Conservation (phyloP, 345 rosid genomes). For the Tarenaya hassleriana region DNA sequence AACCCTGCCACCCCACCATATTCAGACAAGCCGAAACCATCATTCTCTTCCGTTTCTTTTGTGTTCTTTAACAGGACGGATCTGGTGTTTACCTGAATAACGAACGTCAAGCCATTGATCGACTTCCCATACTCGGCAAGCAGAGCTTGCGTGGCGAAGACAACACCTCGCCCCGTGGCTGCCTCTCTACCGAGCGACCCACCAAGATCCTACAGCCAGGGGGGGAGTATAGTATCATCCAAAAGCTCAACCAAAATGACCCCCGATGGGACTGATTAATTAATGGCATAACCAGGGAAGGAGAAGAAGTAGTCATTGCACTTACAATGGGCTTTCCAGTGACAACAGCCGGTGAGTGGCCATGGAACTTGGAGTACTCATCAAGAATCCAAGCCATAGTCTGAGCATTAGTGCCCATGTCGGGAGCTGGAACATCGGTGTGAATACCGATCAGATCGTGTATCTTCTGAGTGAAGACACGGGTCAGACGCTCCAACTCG, state of each 20-base stretch:
- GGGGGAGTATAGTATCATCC: background rate
- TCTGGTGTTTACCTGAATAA: constrained; percentile 58
- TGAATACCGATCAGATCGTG: constrained; percentile 90
- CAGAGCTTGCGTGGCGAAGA: constrained; percentile 83
- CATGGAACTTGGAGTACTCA: constrained; percentile 94
- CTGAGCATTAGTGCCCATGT: constrained; percentile 95
- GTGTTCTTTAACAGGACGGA: background rate
- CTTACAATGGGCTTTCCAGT: constrained; percentile 90
- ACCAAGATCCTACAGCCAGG: constrained; percentile 77
- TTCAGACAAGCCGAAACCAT: too few relatives aligned
- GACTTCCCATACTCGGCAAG: constrained; percentile 84
- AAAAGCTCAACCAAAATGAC: background rate
- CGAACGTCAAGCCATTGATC: constrained; percentile 72
- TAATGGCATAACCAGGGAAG: too few relatives aligned
- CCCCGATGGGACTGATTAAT: too few relatives aligned
- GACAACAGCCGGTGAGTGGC: constrained; percentile 91
- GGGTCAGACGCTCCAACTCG: constrained; percentile 83
- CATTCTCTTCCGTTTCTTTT: background rate
- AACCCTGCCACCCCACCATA: constrained; percentile 62
- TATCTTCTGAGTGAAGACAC: constrained; percentile 96
- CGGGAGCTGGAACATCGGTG: constrained; percentile 94
- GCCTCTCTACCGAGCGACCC: constrained; percentile 98
- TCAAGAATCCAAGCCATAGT: constrained; percentile 99
- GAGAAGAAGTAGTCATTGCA: too few relatives aligned
- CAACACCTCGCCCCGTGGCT: constrained; percentile 96